Evolutionary conservation across 495 filamentous ascomycete genomes (phyloP).

Genomic region (Hypoxylon lienhwacheense): DNA sequence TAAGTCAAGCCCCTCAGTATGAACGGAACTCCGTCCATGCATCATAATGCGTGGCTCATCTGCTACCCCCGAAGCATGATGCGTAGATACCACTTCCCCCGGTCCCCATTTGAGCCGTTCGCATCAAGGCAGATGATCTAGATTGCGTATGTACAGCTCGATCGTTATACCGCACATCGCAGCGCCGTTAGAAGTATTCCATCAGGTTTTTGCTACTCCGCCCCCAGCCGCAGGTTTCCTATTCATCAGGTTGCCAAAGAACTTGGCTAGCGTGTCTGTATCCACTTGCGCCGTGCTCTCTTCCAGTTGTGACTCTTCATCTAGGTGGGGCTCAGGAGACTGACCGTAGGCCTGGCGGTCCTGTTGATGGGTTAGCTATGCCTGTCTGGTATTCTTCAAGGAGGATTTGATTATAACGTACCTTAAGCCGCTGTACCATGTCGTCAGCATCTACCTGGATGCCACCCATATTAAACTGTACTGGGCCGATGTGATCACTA

Average conservation of each 20-base stretch:
- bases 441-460: constrained; percentile 97
- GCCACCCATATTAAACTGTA: constrained; percentile 96
- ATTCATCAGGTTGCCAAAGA: constrained; percentile 55
- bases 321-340: constrained; percentile 40
- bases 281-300: constrained; percentile 46
- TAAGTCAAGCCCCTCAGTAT: not conserved
- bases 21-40: not conserved
- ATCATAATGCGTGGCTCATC: constrained; percentile 2
- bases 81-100: not conserved
- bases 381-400: not conserved
- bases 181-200: not conserved
- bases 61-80: not conserved
- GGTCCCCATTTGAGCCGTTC: not conserved
- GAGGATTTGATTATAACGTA: constrained; percentile 40
- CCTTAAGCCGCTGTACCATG: constrained; percentile 86
- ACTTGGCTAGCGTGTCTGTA: constrained; percentile 53
- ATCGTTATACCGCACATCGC: not conserved
- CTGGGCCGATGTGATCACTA: constrained; percentile 88
- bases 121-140: not conserved
- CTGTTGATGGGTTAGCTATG: constrained; percentile 35
- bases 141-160: not conserved
- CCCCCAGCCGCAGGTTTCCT: constrained; percentile 34
- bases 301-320: constrained; percentile 36
- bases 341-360: constrained; percentile 51
- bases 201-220: constrained; percentile 23